phyloP scores from a whole-genome alignment of 1,284 basidiomycete genomes.

The Ceratobasidium sp. region DNA sequence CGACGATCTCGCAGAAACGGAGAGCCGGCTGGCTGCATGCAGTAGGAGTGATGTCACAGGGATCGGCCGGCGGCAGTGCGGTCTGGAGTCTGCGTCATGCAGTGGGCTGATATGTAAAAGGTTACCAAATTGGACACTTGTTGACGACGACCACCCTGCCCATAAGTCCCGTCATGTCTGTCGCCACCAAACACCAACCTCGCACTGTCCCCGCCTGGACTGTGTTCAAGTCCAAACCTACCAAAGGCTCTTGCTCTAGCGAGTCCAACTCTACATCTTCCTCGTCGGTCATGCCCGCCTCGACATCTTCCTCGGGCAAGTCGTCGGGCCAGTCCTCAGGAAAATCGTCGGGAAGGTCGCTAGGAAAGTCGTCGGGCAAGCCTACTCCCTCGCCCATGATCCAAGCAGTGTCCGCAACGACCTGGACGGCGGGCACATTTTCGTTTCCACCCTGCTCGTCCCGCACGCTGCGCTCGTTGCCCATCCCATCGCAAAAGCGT shows the following conservation, averaged over 20 bases:
- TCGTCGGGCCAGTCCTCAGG: neutral
- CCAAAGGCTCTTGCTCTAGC: slow-evolving; percentile 11
- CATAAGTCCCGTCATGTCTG: slow-evolving; percentile 4
- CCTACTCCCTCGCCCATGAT: neutral
- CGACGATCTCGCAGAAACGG: no score
- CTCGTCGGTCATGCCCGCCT: slow-evolving; percentile 16
- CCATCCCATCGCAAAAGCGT: neutral
- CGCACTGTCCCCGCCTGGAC: slow-evolving; percentile 1
- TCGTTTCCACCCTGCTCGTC: slow-evolving; percentile 24
- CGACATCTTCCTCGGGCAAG: slow-evolving; percentile 13
- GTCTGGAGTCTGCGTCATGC: neutral
- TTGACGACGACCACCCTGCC: neutral
- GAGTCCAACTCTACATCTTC: slow-evolving; percentile 14
- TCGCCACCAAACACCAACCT: slow-evolving; percentile 4
- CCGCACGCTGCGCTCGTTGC: slow-evolving; percentile 2
- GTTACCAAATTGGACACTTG: neutral
- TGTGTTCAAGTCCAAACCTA: neutral
- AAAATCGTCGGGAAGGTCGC: no score
- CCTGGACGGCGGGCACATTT: slow-evolving; percentile 18
- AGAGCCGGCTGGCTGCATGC: neutral
- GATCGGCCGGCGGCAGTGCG: neutral
- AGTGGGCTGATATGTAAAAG: neutral
- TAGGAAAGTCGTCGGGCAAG: neutral
- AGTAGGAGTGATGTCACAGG: neutral
- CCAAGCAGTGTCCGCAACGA: neutral